Evolutionary conservation across 352 stramenopile species (phyloP).

Genomic region (Globisporangium splendens): DNA sequence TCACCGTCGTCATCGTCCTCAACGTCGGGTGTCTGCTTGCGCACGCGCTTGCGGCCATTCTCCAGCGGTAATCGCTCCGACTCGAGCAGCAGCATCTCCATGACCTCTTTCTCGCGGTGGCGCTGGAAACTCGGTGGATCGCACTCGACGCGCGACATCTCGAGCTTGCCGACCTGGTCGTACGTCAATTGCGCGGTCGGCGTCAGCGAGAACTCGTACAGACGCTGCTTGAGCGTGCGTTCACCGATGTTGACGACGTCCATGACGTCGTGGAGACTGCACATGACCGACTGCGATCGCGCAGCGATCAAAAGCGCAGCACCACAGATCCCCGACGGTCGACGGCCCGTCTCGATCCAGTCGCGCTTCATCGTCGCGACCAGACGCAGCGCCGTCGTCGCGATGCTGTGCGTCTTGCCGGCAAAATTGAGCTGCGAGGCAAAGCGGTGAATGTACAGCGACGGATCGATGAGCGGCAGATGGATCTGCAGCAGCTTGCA

Average conservation of each 20-base stretch:
- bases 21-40: conserved; percentile 21
- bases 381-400: conserved; percentile 94
- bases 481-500: conserved; percentile 94
- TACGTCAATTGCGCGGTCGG: conserved; percentile 93
- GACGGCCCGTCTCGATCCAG: conserved; percentile 97
- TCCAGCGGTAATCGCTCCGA: conserved; percentile 61
- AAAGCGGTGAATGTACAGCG: conserved; percentile 98
- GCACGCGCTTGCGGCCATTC: conserved; percentile 24
- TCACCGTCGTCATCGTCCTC: conserved; percentile 25
- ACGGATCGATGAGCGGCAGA: conserved; percentile 97
- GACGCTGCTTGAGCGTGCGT: conserved; percentile 93
- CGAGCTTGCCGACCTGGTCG: conserved; percentile 92
- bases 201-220: conserved; percentile 97
- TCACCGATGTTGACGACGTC: conserved; percentile 96
- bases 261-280: conserved; percentile 81
- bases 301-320: conserved; percentile 95
- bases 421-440: conserved; percentile 97
- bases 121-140: conserved; percentile 88
- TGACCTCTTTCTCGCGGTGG: conserved; percentile 82
- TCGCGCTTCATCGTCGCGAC: conserved; percentile 98
- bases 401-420: conserved; percentile 90
- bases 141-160: conserved; percentile 85
- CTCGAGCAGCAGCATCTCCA: conserved; percentile 90
- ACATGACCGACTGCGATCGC: conserved; percentile 93
- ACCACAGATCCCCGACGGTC: conserved; percentile 96